Conservation (phyloP, 306 rosid species). For the Castanea crenata region DNA sequence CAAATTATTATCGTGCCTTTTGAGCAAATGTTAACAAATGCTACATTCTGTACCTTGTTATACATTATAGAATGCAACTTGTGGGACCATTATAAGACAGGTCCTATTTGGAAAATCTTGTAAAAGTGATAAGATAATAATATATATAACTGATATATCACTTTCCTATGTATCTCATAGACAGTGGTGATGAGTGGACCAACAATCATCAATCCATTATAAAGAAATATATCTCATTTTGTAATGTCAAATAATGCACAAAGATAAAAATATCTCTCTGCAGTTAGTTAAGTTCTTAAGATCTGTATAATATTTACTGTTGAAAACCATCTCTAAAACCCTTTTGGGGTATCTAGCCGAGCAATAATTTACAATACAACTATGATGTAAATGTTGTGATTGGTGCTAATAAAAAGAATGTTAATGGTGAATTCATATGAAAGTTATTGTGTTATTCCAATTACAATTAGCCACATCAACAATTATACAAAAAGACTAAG, state of each 20-base stretch:
- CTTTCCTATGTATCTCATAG: conserved; percentile 30
- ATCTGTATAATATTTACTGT: background rate
- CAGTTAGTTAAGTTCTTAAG: background rate
- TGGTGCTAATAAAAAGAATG: too few relatives aligned
- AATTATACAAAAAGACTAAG: too few relatives aligned
- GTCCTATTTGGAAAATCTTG: conserved; percentile 27
- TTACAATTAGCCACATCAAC: too few relatives aligned
- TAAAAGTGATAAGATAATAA: conserved; percentile 18
- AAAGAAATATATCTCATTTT: background rate
- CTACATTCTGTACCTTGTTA: background rate
- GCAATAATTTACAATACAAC: too few relatives aligned
- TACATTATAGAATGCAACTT: background rate
- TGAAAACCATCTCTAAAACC: too few relatives aligned
- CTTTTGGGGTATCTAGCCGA: too few relatives aligned
- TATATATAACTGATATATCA: conserved; percentile 33
- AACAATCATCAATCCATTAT: conserved; percentile 16
- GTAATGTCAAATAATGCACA: background rate
- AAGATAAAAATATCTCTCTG: background rate
- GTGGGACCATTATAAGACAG: conserved; percentile 21
- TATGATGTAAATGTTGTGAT: too few relatives aligned
- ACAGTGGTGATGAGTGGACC: conserved; percentile 27
- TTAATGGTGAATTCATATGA: too few relatives aligned
- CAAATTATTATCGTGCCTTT: background rate
- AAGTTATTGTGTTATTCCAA: too few relatives aligned
- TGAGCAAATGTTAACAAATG: background rate